These are phyloP conservation scores for Melaleuca quinquenervia DNA, from an alignment of 345 rosid species.

Conservation along the genomic window DNA sequence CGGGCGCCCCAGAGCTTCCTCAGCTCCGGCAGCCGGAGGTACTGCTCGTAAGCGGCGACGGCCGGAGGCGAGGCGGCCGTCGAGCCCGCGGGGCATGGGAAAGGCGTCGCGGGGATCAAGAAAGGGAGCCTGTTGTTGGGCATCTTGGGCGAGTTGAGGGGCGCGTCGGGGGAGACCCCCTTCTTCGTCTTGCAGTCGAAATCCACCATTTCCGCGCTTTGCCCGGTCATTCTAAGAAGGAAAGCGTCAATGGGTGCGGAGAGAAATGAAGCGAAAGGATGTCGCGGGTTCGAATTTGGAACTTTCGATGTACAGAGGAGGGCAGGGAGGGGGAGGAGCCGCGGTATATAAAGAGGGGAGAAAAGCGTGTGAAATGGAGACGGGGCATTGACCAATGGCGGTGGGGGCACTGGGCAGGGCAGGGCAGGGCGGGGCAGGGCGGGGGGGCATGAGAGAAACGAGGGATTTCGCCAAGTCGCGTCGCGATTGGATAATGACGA, in stretches of 20 bases:
- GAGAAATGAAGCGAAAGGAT: background rate
- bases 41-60: constrained; percentile 72
- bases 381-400: background rate
- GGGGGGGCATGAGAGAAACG: background rate
- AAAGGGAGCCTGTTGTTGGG: constrained; percentile 32
- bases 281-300: background rate
- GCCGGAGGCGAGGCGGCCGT: constrained; percentile 27
- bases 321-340: background rate
- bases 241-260: background rate
- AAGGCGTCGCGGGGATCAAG: constrained; percentile 23
- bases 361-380: background rate
- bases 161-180: constrained; percentile 33
- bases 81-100: constrained; percentile 15
- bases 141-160: constrained; percentile 10
- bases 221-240: background rate
- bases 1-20: constrained; percentile 30
- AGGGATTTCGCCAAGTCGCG: background rate
- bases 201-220: constrained; percentile 41
- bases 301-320: background rate
- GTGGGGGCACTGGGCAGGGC: no score
- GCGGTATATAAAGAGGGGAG: background rate
- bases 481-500: background rate
- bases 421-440: no score
- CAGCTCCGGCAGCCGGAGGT: constrained; percentile 67
- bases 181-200: constrained; percentile 48